Base-by-base conservation (phyloP, 129 eudicot species). In the Helichrysum umbraculigerum region DNA sequence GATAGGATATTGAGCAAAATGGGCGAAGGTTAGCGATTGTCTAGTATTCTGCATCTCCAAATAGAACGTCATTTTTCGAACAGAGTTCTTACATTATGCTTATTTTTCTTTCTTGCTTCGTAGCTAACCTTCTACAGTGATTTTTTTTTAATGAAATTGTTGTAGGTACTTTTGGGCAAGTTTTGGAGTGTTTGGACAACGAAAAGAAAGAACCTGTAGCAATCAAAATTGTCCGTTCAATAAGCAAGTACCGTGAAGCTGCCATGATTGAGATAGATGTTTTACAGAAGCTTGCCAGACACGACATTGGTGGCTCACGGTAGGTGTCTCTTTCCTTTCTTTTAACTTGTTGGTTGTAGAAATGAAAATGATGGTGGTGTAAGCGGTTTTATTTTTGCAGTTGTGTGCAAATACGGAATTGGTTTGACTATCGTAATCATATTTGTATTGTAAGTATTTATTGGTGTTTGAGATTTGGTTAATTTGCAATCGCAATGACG, bases 381-480 rank as follows among this genome's bases (percentile, higher is more conserved):
- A 79, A 88, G 90, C 44, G 80, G 81, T 85, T 92, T 88, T 82
- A 87, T 87, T 82, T 85, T 87, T 87, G 98, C 98, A 92, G 98
- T 87, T 92, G 93, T 92, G 98, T 92, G 91, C 98, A 92, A 92
- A 89, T 92, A 87, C 91, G 98, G 98, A 89, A 92, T 89, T 92
- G 98, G 98, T 92, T 92, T 89, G 98, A 92, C 93, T 92, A 92
- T 89, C 98, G 98, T 89, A 92, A 92, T 89, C 98, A 92, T 92
- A 92, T 92, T 34, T 92, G 98, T 89, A 92, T 92, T 79, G 98
- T 92, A 92, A 92, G 98, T 92, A 80, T 82, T 75, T 73, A 87
- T 78, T 83, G 85, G 81, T 78, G 72, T 75, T 82, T 73, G 86
- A 65, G 59, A 81, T 78, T 87, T 68, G 61, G 51, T 78, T 85